Evolutionary conservation across 2,329 filamentous ascomycete genomes (phyloP).

Genomic region (Diaporthe citri): DNA sequence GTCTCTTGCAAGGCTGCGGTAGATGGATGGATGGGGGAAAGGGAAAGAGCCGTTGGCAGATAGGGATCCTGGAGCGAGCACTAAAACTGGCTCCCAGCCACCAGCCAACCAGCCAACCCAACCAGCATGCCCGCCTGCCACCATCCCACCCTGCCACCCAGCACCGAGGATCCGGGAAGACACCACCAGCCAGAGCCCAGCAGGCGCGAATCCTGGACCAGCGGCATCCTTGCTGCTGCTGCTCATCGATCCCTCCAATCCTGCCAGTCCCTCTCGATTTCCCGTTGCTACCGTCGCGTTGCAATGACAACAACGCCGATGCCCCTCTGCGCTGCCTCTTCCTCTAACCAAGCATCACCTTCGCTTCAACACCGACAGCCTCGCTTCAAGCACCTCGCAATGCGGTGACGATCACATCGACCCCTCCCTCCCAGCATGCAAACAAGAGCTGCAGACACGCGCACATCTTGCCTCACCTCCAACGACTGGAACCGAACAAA

Average conservation of each 20-base stretch:
- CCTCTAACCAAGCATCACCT: background rate
- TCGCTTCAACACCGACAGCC: background rate
- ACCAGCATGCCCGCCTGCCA: background rate
- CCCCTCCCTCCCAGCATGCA: background rate
- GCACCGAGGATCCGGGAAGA: conserved; percentile 22
- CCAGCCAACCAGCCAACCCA: background rate
- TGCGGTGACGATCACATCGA: conserved; percentile 10
- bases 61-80: background rate
- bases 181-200: background rate
- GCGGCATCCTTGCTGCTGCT: conserved; percentile 6
- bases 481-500: conserved; percentile 5
- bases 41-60: background rate
- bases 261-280: background rate
- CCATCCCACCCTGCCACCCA: background rate
- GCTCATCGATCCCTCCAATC: background rate
- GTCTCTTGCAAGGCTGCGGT: background rate
- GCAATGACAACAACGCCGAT: conserved; percentile 1
- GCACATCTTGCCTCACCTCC: background rate
- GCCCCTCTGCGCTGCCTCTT: background rate
- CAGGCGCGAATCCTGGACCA: conserved; percentile 4
- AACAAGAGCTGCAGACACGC: conserved; percentile 16
- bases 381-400: background rate
- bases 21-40: background rate
- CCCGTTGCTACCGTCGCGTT: background rate
- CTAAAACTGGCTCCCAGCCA: conserved; percentile 30